Conservation (phyloP, 805 yeast genomes). For the Yarrowia bubula region DNA sequence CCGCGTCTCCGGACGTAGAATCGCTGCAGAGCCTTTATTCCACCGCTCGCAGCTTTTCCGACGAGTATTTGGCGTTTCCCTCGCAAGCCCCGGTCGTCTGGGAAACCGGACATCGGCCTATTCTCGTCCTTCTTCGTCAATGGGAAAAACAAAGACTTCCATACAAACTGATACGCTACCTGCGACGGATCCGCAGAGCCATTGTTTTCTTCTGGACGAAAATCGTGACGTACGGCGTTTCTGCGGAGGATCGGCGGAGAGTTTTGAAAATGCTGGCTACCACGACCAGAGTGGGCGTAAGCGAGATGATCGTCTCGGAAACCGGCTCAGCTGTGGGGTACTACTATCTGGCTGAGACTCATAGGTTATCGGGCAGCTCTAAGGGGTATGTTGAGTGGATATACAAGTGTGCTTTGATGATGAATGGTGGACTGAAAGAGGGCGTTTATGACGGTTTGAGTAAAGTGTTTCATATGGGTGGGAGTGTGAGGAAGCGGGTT, state of each 20-base stretch:
- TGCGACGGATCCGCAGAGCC: background rate
- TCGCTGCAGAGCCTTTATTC: background rate
- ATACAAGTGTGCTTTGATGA: slow-evolving; percentile 8
- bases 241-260: background rate
- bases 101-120: background rate
- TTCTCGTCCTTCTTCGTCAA: background rate
- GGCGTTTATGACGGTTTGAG: background rate
- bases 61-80: background rate
- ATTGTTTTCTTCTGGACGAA: background rate
- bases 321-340: background rate
- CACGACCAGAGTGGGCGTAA: background rate
- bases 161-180: background rate
- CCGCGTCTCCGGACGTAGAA: background rate
- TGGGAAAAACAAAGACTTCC: slow-evolving; percentile 10
- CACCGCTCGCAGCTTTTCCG: too few relatives aligned
- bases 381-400: slow-evolving; percentile 1
- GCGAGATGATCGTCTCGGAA: background rate
- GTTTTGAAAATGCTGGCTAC: background rate
- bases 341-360: slow-evolving; percentile 1
- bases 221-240: background rate
- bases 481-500: background rate
- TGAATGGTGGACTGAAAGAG: background rate
- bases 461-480: background rate
- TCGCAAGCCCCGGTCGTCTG: background rate
- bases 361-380: background rate